Evolutionary conservation across 2,329 filamentous ascomycete species (phyloP).

Genomic region (Penicillium decumbens): DNA sequence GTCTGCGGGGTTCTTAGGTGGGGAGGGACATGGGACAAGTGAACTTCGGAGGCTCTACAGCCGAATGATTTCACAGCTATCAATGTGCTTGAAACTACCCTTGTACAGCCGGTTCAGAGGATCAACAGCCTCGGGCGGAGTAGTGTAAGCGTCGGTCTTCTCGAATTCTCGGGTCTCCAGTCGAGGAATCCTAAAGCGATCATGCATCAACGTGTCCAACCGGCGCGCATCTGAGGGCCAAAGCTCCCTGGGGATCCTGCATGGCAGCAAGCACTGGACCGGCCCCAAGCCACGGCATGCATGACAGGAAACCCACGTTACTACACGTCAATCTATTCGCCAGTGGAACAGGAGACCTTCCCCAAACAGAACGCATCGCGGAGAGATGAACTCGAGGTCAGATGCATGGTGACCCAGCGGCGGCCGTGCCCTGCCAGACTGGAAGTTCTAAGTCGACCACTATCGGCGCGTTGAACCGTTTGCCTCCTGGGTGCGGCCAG

Average conservation of each 20-base stretch:
- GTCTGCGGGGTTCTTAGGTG: background rate
- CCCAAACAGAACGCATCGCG: conserved; percentile 1
- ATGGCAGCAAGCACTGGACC: conserved; percentile 10
- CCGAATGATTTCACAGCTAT: background rate
- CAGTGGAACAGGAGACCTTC: background rate
- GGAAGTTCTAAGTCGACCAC: conserved; percentile 77
- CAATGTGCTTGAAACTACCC: background rate
- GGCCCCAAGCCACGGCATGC: conserved; percentile 20
- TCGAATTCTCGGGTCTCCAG: conserved; percentile 3
- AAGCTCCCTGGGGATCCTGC: conserved; percentile 15
- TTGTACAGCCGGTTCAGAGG: background rate
- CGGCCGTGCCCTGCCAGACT: conserved; percentile 42
- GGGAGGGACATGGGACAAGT: background rate
- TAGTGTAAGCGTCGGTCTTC: conserved; percentile 16
- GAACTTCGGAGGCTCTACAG: background rate
- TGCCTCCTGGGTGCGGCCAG: conserved; percentile 58
- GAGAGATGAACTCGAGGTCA: conserved; percentile 5
- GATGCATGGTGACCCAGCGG: conserved; percentile 6
- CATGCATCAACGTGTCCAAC: conserved; percentile 17
- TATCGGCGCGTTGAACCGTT: conserved; percentile 70
- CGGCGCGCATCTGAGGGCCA: conserved; percentile 6
- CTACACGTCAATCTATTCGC: conserved; percentile 3
- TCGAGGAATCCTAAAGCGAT: conserved; percentile 8
- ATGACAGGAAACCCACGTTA: conserved; percentile 6
- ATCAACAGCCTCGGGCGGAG: background rate